Percentiles rank a stretch among this genome's conserved stretches.
These are phyloP conservation scores for Hypholoma fasciculare DNA, from an alignment of 768 basidiomycete genomes.

Conservation along the genomic window DNA sequence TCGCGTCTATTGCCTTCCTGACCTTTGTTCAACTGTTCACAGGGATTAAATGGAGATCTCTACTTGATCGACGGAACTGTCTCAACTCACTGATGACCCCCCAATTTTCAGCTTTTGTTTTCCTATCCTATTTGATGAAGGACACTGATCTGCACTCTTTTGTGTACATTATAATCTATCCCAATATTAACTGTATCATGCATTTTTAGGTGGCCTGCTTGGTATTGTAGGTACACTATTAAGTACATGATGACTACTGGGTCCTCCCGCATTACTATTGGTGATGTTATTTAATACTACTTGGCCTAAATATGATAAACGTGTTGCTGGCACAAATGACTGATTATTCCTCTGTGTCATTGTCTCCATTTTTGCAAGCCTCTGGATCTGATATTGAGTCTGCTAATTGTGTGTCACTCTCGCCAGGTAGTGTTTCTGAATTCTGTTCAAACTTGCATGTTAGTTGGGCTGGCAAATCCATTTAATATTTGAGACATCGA, in stretches of 20 bases:
- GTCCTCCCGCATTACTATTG: constrained; percentile 2
- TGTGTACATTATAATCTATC: not conserved
- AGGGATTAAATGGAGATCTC: constrained; percentile 58
- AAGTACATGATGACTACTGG: too few relatives aligned
- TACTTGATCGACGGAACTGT: constrained; percentile 61
- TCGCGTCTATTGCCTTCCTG: not conserved
- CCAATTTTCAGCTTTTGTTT: not conserved
- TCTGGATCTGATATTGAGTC: constrained; percentile 1
- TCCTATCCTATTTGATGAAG: not conserved
- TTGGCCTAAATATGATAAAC: not conserved
- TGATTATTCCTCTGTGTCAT: not conserved
- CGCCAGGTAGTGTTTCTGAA: not conserved
- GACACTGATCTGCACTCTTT: not conserved
- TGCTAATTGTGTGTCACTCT: constrained; percentile 4
- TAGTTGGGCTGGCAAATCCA: not conserved
- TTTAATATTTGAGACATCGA: not conserved
- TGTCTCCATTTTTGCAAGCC: not conserved
- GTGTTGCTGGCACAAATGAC: not conserved
- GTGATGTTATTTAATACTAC: not conserved
- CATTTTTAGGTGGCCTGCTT: too few relatives aligned
- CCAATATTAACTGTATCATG: too few relatives aligned
- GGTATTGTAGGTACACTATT: too few relatives aligned
- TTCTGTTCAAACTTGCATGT: not conserved
- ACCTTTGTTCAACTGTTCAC: not conserved
- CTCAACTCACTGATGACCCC: constrained; percentile 18